Percentiles rank a stretch among this genome's conserved stretches.
Conservation (phyloP, 345 rosid species). For the Populus euphratica region DNA sequence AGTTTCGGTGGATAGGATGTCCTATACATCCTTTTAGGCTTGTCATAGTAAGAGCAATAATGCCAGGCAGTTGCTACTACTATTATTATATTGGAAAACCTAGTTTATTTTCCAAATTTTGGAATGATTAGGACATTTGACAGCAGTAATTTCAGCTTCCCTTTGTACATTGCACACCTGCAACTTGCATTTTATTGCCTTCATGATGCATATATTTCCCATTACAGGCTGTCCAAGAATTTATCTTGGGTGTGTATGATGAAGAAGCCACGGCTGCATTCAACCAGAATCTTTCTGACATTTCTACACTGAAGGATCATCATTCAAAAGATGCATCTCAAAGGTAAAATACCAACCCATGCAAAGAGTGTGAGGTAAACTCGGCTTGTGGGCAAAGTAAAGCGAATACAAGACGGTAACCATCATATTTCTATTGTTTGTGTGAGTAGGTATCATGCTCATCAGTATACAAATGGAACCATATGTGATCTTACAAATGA, state of each 20-base stretch:
- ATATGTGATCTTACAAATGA: conserved; percentile 82
- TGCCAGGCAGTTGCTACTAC: background rate
- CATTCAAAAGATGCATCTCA: conserved; percentile 78
- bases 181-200: background rate
- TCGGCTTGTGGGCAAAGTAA: background rate
- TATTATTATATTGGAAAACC: background rate
- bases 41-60: background rate
- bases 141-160: background rate
- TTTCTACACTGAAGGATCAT: conserved; percentile 72
- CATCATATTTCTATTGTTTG: background rate
- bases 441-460: conserved; percentile 73
- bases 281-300: conserved; percentile 70
- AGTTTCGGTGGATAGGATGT: background rate
- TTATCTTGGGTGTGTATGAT: conserved; percentile 72
- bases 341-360: conserved; percentile 38
- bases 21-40: background rate
- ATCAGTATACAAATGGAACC: conserved; percentile 79
- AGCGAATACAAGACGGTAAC: background rate
- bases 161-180: background rate
- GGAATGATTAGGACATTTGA: background rate
- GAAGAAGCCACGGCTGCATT: conserved; percentile 69
- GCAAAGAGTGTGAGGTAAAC: background rate
- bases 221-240: conserved; percentile 74
- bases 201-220: background rate
- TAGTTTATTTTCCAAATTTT: background rate